Base-by-base conservation (phyloP, 345 rosid genomes). In the Citrus hindsii region DNA sequence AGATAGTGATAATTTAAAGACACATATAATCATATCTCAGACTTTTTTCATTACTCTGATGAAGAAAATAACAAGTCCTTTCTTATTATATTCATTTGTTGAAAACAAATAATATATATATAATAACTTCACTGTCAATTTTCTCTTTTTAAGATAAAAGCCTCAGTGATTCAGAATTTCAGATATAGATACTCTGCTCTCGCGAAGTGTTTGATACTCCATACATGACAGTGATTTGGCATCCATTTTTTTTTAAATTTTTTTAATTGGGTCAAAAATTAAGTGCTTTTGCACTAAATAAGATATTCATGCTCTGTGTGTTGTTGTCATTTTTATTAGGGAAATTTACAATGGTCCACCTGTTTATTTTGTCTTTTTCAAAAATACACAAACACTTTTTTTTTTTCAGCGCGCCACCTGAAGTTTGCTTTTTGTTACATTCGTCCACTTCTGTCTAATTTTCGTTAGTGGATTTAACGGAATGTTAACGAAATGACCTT, bases 161-260 rank as follows among this genome's bases (percentile, higher is more conserved):
- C 35, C 76, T 62, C 80, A 71, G 76, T 63, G 80, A 71, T 78
- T 70, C 80, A 78, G 80, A 64, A 78, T 28, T 51, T 62, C 76
- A 71, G 70, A 62, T 67, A 25, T 2, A 55, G 62, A 25, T 9
- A 8, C 60, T 60, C 22, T 67, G 66, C 25, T 56, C 68, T 42
- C 38, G 48, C 9, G 42, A 42, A 42, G 12, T 1, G 51, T 13
- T 3, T 46, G 51, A 46, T 14, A 21, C 8, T 42, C 21, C 19
- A 70, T 64, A 5, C 78, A 35, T 55, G 79, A 76, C 25, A 51
- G 71, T 66, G 79, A 76, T 76, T 66, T 67, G 65, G 79, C 79
- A 76, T 16, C 35, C 63, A 16, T 9, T 42, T 7, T 38, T 8
- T 40, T 40, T 9, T 2, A 0, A 7, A 8, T 9, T 40, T 9